A percentile compares a stretch with the other conserved stretches of the same genome.
Evolutionary conservation across 1,284 basidiomycete genomes (phyloP).

Genomic region (Mycosarcoma maydis): DNA sequence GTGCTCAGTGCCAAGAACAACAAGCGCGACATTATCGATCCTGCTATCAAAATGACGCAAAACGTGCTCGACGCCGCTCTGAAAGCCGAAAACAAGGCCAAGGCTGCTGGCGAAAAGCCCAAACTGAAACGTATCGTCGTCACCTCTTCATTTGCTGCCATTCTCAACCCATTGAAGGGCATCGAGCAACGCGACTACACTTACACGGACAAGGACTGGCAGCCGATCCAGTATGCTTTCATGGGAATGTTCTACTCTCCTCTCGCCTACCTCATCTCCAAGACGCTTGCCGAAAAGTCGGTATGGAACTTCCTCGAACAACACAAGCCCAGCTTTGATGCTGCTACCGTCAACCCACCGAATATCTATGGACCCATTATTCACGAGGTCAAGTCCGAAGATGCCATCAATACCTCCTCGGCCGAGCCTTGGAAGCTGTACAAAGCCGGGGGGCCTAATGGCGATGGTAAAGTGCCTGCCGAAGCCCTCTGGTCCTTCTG

Average conservation of each 20-base stretch:
- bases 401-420: conserved; percentile 35
- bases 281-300: conserved; percentile 65
- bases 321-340: conserved; percentile 52
- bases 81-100: conserved; percentile 30
- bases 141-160: conserved; percentile 43
- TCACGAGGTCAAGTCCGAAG: conserved; percentile 34
- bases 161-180: conserved; percentile 38
- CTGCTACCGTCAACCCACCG: conserved; percentile 49
- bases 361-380: conserved; percentile 56
- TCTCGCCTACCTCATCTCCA: conserved; percentile 66
- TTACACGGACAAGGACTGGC: conserved; percentile 44
- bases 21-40: conserved; percentile 40
- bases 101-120: conserved; percentile 11
- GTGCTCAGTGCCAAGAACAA: conserved; percentile 33
- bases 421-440: conserved; percentile 39
- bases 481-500: conserved; percentile 34
- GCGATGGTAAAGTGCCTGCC: conserved; percentile 34
- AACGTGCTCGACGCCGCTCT: conserved; percentile 45
- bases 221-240: conserved; percentile 32
- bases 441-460: conserved; percentile 35
- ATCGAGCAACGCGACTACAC: conserved; percentile 43
- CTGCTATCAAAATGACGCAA: conserved; percentile 38
- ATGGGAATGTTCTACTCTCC: conserved; percentile 35
- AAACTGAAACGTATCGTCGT: conserved; percentile 42
- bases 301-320: conserved; percentile 66